Evolutionary conservation across 1,284 basidiomycete genomes (phyloP), one percentile per base, ranked within the genome.

Genomic region (Moniliophthora roreri): DNA sequence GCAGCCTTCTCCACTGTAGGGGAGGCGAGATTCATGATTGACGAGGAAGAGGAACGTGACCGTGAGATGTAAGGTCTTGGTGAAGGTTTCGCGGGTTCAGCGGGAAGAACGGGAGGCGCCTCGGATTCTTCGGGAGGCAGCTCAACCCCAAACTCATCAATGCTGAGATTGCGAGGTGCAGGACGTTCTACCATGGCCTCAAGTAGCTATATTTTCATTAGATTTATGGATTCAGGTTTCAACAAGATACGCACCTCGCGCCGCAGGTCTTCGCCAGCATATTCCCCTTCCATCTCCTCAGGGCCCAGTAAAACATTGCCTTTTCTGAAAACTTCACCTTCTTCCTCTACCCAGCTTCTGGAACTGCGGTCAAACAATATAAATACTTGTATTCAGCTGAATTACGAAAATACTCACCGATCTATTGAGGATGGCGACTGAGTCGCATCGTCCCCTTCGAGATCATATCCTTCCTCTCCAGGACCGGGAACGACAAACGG

Each of bases 311-410:
- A 76, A 1, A 85, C 85, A 1, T 79, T 80, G 0, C 94, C 93
- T 66, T 94, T 94, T 48, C 94, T 77, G 73, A 98, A 98, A 28
- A 97, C 87, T 69, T 97, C 94, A 1, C 91, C 92, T 63, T 93
- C 92, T 63, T 94, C 92, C 59, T 85, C 89, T 0, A 94, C 87
- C 87, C 89, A 91, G 50, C 76, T 84, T 60, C 81, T 78, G 37
- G 87, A 90, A 50, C 88, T 89, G 35, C 4, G 40, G 21, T 41
- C 23, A 47, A 15, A 35, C 15, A 2, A 58, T 35, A 16, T 21
- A 9, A 32, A 40, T n/a, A 16, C 41, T 24, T 21, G 42, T 49
- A 23, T 21, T 24, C 11, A 20, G 39, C 39, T 45, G 24, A 48
- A 40, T 11, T 40, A 23, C 18, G 11, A 39, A 36, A 48, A 41